Evolutionary conservation across 352 stramenopile genomes (phyloP).

Genomic region (Plasmopara muralis): DNA sequence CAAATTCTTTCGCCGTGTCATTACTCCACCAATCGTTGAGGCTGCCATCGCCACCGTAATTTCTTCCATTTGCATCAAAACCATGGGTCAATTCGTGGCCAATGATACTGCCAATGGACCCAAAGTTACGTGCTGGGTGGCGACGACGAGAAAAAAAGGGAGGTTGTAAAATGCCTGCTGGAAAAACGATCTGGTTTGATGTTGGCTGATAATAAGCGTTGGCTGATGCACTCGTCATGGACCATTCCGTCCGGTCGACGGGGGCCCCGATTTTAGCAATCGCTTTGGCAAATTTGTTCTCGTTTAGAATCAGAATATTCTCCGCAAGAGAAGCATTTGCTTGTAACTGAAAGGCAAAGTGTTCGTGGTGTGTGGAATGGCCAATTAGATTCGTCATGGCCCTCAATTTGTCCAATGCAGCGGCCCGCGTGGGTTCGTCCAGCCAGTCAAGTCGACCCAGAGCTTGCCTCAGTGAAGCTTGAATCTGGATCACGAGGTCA

Average conservation of each 20-base stretch:
- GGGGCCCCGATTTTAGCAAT: constrained; percentile 20
- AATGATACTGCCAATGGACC: constrained; percentile 85
- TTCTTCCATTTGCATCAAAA: constrained; percentile 87
- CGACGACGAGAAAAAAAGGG: constrained; percentile 85
- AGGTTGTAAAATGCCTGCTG: constrained; percentile 88
- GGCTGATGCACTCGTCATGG: constrained; percentile 85
- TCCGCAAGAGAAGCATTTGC: not conserved
- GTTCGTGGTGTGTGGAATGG: not conserved
- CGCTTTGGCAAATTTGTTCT: not conserved
- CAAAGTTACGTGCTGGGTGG: constrained; percentile 86
- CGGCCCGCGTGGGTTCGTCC: constrained; percentile 62
- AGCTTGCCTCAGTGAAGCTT: constrained; percentile 55
- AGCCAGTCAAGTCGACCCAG: constrained; percentile 88
- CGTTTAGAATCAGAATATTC: not conserved
- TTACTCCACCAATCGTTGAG: constrained; percentile 89
- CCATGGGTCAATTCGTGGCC: constrained; percentile 93
- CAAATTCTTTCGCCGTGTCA: constrained; percentile 63
- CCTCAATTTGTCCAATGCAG: constrained; percentile 60
- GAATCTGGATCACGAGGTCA: constrained; percentile 79
- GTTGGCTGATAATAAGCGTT: constrained; percentile 80
- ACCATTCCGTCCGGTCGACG: constrained; percentile 64
- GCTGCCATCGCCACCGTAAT: constrained; percentile 83
- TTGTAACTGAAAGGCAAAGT: not conserved
- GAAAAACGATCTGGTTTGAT: constrained; percentile 90
- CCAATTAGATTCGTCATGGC: not conserved